Evolutionary conservation across 2,329 filamentous ascomycete species (phyloP).

Genomic region (Aspergillus proliferans): DNA sequence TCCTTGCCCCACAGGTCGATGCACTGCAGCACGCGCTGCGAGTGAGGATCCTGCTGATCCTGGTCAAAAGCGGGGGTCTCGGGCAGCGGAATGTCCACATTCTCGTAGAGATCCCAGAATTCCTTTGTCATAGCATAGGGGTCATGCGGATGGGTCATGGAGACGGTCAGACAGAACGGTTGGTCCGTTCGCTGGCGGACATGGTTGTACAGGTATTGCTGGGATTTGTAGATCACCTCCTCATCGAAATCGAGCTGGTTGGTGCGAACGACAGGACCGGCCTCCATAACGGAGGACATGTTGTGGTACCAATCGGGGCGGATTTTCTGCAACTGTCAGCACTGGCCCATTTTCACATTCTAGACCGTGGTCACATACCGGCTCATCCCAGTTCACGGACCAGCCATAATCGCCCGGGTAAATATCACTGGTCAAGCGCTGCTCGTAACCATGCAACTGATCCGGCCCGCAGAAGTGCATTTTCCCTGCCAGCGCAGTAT

Average conservation of each 20-base stretch:
- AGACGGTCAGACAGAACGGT: conserved; percentile 85
- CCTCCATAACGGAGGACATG: conserved; percentile 85
- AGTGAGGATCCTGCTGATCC: conserved; percentile 79
- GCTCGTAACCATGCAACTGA: conserved; percentile 90
- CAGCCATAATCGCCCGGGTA: conserved; percentile 93
- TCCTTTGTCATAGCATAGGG: conserved; percentile 91
- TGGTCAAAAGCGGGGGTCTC: conserved; percentile 65
- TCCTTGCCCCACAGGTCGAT: conserved; percentile 80
- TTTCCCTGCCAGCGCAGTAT: conserved; percentile 86
- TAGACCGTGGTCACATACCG: conserved; percentile 39
- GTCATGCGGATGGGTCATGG: conserved; percentile 89
- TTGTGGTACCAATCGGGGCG: conserved; percentile 96
- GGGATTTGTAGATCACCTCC: conserved; percentile 88
- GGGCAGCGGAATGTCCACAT: conserved; percentile 77
- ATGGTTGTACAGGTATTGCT: conserved; percentile 85
- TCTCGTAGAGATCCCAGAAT: conserved; percentile 89
- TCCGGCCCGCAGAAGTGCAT: conserved; percentile 93
- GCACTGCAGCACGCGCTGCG: conserved; percentile 76
- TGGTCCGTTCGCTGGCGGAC: conserved; percentile 71
- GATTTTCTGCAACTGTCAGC: conserved; percentile 27
- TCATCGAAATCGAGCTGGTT: conserved; percentile 96
- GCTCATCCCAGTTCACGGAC: conserved; percentile 93
- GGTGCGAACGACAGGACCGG: conserved; percentile 78
- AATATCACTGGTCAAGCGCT: conserved; percentile 87
- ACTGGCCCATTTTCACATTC: too few relatives aligned